Percentiles rank a stretch among this genome's conserved stretches.
Evolutionary conservation across 768 basidiomycete genomes (phyloP).

Genomic region (Austroboletus festivus): DNA sequence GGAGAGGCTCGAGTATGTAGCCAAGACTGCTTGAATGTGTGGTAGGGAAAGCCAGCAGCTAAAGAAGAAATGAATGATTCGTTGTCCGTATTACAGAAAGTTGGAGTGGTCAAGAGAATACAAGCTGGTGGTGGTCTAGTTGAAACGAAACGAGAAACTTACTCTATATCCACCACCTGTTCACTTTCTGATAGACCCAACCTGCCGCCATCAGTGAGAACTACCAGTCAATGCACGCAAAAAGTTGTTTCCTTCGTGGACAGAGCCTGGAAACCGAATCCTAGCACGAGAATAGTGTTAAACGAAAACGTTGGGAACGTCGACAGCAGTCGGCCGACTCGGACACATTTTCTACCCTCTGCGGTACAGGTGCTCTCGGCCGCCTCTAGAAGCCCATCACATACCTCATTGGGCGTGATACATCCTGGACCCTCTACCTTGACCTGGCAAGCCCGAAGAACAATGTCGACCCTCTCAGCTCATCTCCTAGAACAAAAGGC

Average conservation of each 20-base stretch:
- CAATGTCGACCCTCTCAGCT: conserved; percentile 32
- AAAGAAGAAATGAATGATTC: too few species aligned
- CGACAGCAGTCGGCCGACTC: neutral
- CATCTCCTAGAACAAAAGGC: conserved; percentile 51
- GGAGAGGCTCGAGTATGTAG: conserved; percentile 11
- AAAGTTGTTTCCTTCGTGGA: neutral
- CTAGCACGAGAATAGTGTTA: neutral
- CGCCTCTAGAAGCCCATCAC: neutral
- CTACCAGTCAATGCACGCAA: neutral
- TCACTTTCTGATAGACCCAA: neutral
- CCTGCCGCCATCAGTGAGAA: neutral
- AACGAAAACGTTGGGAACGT: too few species aligned
- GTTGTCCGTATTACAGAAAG: too few species aligned
- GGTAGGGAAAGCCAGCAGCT: too few species aligned
- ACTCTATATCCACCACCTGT: too few species aligned
- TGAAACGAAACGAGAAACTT: neutral
- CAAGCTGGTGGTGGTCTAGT: neutral
- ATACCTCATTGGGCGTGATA: neutral
- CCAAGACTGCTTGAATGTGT: too few species aligned
- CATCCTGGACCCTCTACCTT: neutral
- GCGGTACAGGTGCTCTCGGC: neutral
- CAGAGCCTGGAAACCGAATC: neutral
- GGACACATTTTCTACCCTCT: neutral
- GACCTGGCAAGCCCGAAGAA: conserved; percentile 2
- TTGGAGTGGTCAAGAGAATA: neutral